phyloP scores from a whole-genome alignment of 1,284 basidiomycete species.

The Naganishia liquefaciens region DNA sequence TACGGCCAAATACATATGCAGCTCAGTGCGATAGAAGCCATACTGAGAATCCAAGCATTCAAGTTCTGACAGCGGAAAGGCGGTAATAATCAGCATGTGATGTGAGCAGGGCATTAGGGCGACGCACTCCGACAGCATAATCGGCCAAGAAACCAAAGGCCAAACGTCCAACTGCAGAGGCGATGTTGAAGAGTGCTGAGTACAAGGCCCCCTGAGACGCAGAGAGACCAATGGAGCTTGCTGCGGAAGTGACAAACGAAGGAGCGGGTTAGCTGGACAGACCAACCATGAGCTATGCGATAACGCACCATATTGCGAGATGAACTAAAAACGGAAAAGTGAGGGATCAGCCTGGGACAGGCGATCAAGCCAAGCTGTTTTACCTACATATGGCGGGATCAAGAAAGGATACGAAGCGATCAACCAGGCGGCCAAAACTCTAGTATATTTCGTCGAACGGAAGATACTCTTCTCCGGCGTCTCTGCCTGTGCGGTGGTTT shows the following conservation, averaged over 20 bases:
- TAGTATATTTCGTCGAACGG: conserved; percentile 43
- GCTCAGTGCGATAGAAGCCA: conserved; percentile 31
- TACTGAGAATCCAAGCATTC: conserved; percentile 33
- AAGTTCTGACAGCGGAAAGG: conserved; percentile 22
- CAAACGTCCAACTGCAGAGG: conserved; percentile 40
- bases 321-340: conserved; percentile 24
- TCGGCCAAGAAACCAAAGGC: conserved; percentile 40
- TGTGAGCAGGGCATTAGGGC: background rate
- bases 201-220: conserved; percentile 41
- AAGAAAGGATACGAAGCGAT: conserved; percentile 49
- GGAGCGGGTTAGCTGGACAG: background rate
- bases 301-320: conserved; percentile 32
- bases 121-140: conserved; percentile 31
- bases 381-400: conserved; percentile 45
- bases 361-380: background rate
- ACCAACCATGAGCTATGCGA: background rate
- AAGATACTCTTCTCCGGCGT: conserved; percentile 38
- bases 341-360: background rate
- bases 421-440: conserved; percentile 44
- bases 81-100: background rate
- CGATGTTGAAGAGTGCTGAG: conserved; percentile 40
- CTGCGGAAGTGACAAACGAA: conserved; percentile 17
- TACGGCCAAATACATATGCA: conserved; percentile 35
- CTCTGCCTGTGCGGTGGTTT: conserved; percentile 4
- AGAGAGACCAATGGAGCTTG: conserved; percentile 42